Evolutionary conservation across 2,329 filamentous ascomycete genomes (phyloP).

Genomic region (Claviceps sp.): DNA sequence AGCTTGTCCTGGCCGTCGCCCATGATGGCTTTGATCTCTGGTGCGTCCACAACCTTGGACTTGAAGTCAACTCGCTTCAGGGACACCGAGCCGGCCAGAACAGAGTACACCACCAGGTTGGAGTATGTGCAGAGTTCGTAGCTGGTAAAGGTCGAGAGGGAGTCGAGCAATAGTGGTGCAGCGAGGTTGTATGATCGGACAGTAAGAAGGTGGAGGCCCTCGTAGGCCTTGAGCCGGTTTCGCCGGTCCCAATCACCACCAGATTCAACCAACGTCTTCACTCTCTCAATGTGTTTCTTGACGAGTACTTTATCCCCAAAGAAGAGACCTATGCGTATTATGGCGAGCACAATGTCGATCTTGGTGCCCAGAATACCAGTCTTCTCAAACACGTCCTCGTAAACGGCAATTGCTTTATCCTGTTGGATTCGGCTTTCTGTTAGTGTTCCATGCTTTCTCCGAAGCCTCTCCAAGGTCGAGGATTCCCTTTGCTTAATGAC

Average conservation of each 20-base stretch:
- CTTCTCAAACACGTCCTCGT: slow-evolving; percentile 91
- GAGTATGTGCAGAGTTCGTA: slow-evolving; percentile 98
- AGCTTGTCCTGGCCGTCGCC: slow-evolving; percentile 82
- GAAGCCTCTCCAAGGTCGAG: background rate
- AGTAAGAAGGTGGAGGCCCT: slow-evolving; percentile 84
- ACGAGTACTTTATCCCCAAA: slow-evolving; percentile 87
- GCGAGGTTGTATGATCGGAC: slow-evolving; percentile 81
- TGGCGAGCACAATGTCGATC: slow-evolving; percentile 92
- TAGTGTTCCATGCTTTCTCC: background rate
- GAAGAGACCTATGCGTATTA: slow-evolving; percentile 91
- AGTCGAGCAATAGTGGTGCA: slow-evolving; percentile 88
- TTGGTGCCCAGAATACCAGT: slow-evolving; percentile 94
- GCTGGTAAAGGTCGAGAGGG: slow-evolving; percentile 93
- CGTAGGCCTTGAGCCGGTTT: slow-evolving; percentile 97
- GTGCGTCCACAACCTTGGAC: slow-evolving; percentile 94
- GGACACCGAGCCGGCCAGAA: slow-evolving; percentile 85
- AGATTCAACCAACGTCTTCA: slow-evolving; percentile 78
- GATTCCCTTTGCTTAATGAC: background rate
- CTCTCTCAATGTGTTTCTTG: slow-evolving; percentile 86
- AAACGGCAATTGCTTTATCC: slow-evolving; percentile 88
- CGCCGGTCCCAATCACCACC: slow-evolving; percentile 97
- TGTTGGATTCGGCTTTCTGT: slow-evolving; percentile 22
- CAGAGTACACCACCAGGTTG: slow-evolving; percentile 85
- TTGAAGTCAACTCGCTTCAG: slow-evolving; percentile 98
- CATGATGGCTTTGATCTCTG: slow-evolving; percentile 94